Evolutionary conservation across 2,329 filamentous ascomycete genomes (phyloP), one percentile per base, ranked within the genome.

Genomic region (Colletotrichum sp.): DNA sequence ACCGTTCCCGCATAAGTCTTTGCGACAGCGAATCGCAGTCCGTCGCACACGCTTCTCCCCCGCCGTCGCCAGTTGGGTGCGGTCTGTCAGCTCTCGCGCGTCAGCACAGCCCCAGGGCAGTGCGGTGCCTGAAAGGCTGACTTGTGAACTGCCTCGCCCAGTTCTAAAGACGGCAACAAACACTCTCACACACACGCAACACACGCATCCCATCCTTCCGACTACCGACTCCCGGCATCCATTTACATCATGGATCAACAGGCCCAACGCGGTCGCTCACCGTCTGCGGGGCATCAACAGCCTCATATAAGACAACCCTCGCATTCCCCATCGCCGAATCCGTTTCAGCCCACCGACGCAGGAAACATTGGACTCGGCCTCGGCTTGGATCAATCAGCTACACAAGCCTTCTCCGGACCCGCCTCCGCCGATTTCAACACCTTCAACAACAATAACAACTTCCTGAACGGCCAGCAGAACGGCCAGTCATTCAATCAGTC

Each of bases 221-320:
- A 36, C 30, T 68, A 59, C 73, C 74, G 70, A 73, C 18, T 69
- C 34, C 70, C 74, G 70, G 64, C 59, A 65, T 59, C 59, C 70
- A 43, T 73, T 67, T 69, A 68, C 74, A 82, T 81, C 81, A 87
- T 87, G 86, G 85, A 86, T 83, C 85, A 86, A 78, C 84, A 85
- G 78, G 80, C 80, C 80, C 85, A 85, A 78, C 83, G 81, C 83
- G 91, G 91, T 82, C 91, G 92, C 82, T 93, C 92, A 80, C 90
- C 89, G 79, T 93, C 92, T 81, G 87, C 88, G 82, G 88, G 88
- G 78, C 89, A 90, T 81, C 89, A 90, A 81, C 85, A 85, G 82
- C 83, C 87, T 87, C 89, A 92, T 92, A 93, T 94, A 93, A 94
- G 90, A 84, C 91, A 92, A 83, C 74, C 74, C 55, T 90, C 87